Evolutionary conservation across 352 stramenopile species (phyloP).

Genomic region (Globisporangium takayamanum): DNA sequence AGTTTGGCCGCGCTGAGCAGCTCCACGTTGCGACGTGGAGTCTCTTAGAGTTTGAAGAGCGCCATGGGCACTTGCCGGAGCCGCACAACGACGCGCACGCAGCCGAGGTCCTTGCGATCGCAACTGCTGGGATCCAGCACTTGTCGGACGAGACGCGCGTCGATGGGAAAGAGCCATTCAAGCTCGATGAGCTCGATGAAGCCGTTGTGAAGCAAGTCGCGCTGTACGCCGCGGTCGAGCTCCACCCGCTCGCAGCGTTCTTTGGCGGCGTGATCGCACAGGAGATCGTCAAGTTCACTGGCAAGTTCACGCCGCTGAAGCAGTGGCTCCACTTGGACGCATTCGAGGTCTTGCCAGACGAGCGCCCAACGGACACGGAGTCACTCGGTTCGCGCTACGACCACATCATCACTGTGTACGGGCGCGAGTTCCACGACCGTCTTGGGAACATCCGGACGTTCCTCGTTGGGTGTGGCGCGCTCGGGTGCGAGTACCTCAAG

Average conservation of each 20-base stretch:
- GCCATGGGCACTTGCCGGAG: slow-evolving; percentile 50
- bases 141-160: slow-evolving; percentile 48
- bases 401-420: slow-evolving; percentile 68
- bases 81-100: slow-evolving; percentile 62
- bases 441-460: slow-evolving; percentile 72
- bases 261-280: slow-evolving; percentile 78
- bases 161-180: slow-evolving; percentile 42
- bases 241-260: slow-evolving; percentile 79
- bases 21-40: slow-evolving; percentile 73
- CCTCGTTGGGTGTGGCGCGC: slow-evolving; percentile 72
- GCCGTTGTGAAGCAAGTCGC: slow-evolving; percentile 50
- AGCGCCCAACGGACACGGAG: slow-evolving; percentile 41
- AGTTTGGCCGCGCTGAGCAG: slow-evolving; percentile 83
- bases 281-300: slow-evolving; percentile 87
- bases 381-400: slow-evolving; percentile 72
- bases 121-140: slow-evolving; percentile 58
- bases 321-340: slow-evolving; percentile 84
- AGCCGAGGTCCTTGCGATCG: slow-evolving; percentile 60
- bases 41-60: slow-evolving; percentile 73
- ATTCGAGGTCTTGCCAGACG: slow-evolving; percentile 69
- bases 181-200: slow-evolving; percentile 69
- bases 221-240: slow-evolving; percentile 52
- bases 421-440: slow-evolving; percentile 60
- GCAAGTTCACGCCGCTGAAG: slow-evolving; percentile 81
- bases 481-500: slow-evolving; percentile 84